Evolutionary conservation across 352 stramenopile genomes (phyloP).

Genomic region (Pythium aristosporum): DNA sequence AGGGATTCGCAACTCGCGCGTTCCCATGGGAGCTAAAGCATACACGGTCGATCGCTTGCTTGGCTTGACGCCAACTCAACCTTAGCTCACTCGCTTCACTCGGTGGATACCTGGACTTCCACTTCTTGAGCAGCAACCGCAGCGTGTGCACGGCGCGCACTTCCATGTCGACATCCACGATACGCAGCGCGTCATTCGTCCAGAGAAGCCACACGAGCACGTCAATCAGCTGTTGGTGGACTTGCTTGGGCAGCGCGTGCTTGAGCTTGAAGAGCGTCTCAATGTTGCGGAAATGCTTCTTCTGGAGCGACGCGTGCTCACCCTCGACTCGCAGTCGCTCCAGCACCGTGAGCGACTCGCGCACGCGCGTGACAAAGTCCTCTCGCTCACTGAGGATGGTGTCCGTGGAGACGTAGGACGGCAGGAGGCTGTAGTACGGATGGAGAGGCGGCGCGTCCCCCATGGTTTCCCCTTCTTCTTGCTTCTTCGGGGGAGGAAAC

Average conservation of each 20-base stretch:
- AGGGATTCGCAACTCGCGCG: slow-evolving; percentile 40
- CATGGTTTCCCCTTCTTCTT: slow-evolving; percentile 11
- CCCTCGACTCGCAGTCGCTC: slow-evolving; percentile 24
- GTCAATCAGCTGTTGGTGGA: slow-evolving; percentile 49
- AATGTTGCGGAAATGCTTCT: slow-evolving; percentile 58
- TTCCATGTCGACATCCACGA: slow-evolving; percentile 59
- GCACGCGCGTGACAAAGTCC: slow-evolving; percentile 47
- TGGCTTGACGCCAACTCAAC: slow-evolving; percentile 48
- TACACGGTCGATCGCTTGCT: slow-evolving; percentile 45
- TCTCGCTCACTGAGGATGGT: slow-evolving; percentile 36
- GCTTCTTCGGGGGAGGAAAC: background rate
- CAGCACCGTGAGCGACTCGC: slow-evolving; percentile 44
- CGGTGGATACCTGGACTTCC: slow-evolving; percentile 34
- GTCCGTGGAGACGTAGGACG: slow-evolving; percentile 51
- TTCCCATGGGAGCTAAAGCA: slow-evolving; percentile 45
- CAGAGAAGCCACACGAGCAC: slow-evolving; percentile 50
- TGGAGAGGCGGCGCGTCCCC: slow-evolving; percentile 26
- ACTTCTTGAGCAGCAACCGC: slow-evolving; percentile 54
- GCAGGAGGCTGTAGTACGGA: slow-evolving; percentile 59
- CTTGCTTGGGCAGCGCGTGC: slow-evolving; percentile 39
- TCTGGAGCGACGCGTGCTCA: slow-evolving; percentile 31
- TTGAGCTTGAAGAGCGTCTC: slow-evolving; percentile 69
- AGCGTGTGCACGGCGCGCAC: slow-evolving; percentile 40
- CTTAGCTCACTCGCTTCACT: slow-evolving; percentile 25
- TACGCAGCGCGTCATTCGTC: slow-evolving; percentile 34